Base-by-base conservation (phyloP, 2,329 filamentous ascomycete genomes). In the Hymenoscyphus salicellus region DNA sequence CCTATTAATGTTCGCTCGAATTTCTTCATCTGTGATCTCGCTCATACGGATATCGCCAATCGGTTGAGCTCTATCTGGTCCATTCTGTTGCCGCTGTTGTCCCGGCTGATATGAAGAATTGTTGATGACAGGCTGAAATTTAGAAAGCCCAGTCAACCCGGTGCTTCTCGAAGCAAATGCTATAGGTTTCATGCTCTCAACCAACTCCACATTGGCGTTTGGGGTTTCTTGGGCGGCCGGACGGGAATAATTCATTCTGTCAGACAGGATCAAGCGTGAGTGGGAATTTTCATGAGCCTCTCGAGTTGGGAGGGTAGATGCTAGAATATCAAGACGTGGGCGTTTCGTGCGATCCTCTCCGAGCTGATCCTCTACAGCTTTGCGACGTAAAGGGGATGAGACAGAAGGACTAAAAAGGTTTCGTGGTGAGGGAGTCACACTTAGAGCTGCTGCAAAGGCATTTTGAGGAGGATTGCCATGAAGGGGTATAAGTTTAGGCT, bases 1-100 rank as follows among this genome's bases (percentile, higher is more conserved):
- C 33, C 83, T 77, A 65, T 79, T 72, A 8, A 89, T 82, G 67
- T 85, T 86, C 8, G 75, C 72, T 57, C 79, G 77, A 32, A 83
- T 68, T 41, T 78, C 72, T 43, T 75, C 78, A 69, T 89, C 85
- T 1, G 74, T 70, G 32, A 88, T 82, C 57, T 83, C 80, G 23
- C 82, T 76, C 2, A 86, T 63, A 1, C 76, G 74, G 23, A 82
- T 76, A 57, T 82, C 79, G 10, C 74, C 26, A 14, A 82, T 73
- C n/a, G 80, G 79, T 58, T 76, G 73, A 26, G 83, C 82, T 69
- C 80, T 79, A 28, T 81, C 78, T 0, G 75, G 74, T 63, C 77
- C 79, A 58, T 63, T 68, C 77, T 83, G 63, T 32, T 7, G 32
- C 10, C 8, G 6, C 32, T 33, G 32, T 16, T 63, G 61, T 11